Conservation (phyloP, 106 monocot species). For the Xerophyta viscosa region DNA sequence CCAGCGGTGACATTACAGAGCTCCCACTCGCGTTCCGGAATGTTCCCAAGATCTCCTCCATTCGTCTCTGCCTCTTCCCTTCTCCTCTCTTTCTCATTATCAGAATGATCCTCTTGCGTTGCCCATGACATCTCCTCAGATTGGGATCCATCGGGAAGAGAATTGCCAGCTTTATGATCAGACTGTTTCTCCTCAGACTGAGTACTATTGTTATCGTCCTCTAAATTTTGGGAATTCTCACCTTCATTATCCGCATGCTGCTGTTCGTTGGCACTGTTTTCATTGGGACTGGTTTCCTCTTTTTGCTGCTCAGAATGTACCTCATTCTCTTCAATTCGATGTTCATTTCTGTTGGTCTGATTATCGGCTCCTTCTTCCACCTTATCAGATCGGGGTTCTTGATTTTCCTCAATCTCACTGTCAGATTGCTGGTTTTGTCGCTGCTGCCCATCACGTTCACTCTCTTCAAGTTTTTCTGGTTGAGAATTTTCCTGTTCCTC, state of each 20-base stretch:
- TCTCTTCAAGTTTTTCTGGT: constrained; percentile 14
- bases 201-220: not conserved
- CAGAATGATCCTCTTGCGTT: constrained; percentile 46
- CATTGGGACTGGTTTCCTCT: not conserved
- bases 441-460: not conserved
- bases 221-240: not conserved
- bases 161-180: constrained; percentile 13
- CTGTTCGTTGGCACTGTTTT: not conserved
- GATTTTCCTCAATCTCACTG: constrained; percentile 5
- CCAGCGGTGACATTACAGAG: constrained; percentile 64
- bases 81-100: constrained; percentile 38
- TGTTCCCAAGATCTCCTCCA: no score
- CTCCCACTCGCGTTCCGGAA: constrained; percentile 47
- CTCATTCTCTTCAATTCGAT: not conserved
- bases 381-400: not conserved
- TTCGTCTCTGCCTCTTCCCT: constrained; percentile 13
- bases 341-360: not conserved
- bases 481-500: constrained; percentile 1
- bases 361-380: constrained; percentile 1
- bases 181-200: constrained; percentile 10
- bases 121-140: constrained; percentile 27
- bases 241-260: constrained; percentile 4
- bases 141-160: not conserved
- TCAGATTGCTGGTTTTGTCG: constrained; percentile 1
- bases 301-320: not conserved